Base-by-base conservation (phyloP, 371 early-diverging fungal species). In the Mucor irregularis region DNA sequence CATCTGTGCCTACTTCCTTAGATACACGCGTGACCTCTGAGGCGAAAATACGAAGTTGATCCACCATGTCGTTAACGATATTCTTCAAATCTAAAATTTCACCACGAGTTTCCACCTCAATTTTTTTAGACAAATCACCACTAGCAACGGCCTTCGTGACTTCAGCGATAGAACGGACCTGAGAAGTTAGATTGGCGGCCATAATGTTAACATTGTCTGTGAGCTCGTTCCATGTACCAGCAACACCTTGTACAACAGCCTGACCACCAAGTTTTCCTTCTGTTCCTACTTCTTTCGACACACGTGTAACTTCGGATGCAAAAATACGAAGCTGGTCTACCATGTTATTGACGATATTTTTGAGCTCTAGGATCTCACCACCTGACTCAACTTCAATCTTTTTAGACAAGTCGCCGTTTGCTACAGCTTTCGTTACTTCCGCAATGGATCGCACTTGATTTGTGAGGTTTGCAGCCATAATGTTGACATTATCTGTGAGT, bases 311-410 rank as follows among this genome's bases (percentile, higher is more conserved):
- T 45, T 80, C 81, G 5, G 69, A 52, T 0, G 74, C 76, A 66
- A 82, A 84, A 31, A 83, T 81, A 21, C 84, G 73, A 30, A 88
- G 62, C 19, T 80, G 78, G 38, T 73, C 72, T 13, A 86, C 61
- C 85, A 88, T 88, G 48, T 82, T 72, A 64, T 87, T 86, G 33
- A 88, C 86, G 54, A 82, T 84, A 43, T 83, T 80, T 64, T 88
- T 86, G 33, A 88, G 74, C 5, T 58, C 61, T 28, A 85, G 76
- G 76, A 86, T 86, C 60, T 87, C 86, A 28, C 86, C 86, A n/a
- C 76, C 68, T 0, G 85, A 79, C 37, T 84, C 83, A 5, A 85
- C 78, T 16, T 83, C 85, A 39, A 88, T 85, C 58, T 80, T 77
- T 24, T 76, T 74, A 4, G 81, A 80, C n/a, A 79, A 75, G 62